Base-by-base conservation (phyloP, 805 yeast species). In the Cyberlindnera japonica region DNA sequence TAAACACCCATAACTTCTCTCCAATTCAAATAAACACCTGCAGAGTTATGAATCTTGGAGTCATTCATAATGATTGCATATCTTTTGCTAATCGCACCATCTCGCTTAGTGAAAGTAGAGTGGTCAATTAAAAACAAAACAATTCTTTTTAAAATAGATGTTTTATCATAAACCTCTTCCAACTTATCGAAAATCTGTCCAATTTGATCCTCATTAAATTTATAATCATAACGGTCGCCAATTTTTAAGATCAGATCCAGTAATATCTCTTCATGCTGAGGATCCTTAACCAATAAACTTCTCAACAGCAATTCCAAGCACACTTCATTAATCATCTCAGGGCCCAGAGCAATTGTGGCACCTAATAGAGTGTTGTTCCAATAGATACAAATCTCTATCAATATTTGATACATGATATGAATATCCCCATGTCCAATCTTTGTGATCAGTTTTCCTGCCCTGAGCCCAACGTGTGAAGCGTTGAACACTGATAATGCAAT, bases 21-120 rank as follows among this genome's bases (percentile, higher is more conserved):
- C 59, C 59, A 55, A n/a, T 37, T 32, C 10, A 48, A 30, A 18
- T 46, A 48, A 22, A 51, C 48, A n/a, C 57, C 58, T 5, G 53
- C 40, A 3, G 31, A 30, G 35, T 55, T 53, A 13, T 39, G 47
- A n/a, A 45, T 15, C 13, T 27, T 18, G 20, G 44, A 41, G 18
- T 53, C 50, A 15, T 41, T 41, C 15, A 44, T 27, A 3, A 55
- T 52, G 6, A 46, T 30, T 14, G 29, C 38, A 18, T 55, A 55
- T 12, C 22, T 21, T 7, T 26, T 30, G 12, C 21, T 40, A 1
- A 55, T n/a, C 15, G 33, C 33, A 1, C 25, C 25, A 9, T 28
- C 34, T 12, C 35, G 28, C 5, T 50, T 36, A 11, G 27, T 22
- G 20, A 40, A 44, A 2, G 25, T 19, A 3, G 49, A 23, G 24